Conservation (phyloP, 2,329 filamentous ascomycete species). For the Hypoxylon sp. region DNA sequence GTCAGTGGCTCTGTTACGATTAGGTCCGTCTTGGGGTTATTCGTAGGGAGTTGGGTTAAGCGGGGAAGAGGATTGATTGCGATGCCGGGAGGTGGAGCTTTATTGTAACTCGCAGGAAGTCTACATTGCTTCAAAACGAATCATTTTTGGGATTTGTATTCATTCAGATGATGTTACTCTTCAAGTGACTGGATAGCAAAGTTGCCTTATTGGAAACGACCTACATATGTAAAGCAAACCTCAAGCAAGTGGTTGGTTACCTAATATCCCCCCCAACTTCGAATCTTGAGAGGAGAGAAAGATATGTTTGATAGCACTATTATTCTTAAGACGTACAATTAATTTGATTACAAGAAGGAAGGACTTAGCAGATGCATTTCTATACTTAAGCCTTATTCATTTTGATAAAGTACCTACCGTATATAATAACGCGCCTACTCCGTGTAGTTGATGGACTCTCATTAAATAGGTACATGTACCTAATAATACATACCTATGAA, state of each 20-base stretch:
- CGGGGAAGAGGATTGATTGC: constrained; percentile 34
- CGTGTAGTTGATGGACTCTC: background rate
- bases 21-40: constrained; percentile 11
- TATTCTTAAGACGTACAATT: background rate
- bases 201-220: background rate
- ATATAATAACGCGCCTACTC: background rate
- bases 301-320: background rate
- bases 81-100: constrained; percentile 25
- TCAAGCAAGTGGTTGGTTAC: background rate
- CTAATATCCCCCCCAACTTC: background rate
- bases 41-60: constrained; percentile 19
- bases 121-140: background rate
- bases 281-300: background rate
- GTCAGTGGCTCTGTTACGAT: background rate
- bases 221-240: background rate
- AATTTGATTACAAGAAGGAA: constrained; percentile 3
- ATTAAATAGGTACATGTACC: background rate
- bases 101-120: constrained; percentile 4
- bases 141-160: background rate
- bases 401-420: background rate
- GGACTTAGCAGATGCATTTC: background rate
- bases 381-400: background rate
- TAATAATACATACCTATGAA: too few relatives aligned
- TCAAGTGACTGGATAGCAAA: background rate
- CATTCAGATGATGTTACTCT: background rate